Evolutionary conservation across 2,329 filamentous ascomycete species (phyloP).

Genomic region (Pestalotiopsis sp.): DNA sequence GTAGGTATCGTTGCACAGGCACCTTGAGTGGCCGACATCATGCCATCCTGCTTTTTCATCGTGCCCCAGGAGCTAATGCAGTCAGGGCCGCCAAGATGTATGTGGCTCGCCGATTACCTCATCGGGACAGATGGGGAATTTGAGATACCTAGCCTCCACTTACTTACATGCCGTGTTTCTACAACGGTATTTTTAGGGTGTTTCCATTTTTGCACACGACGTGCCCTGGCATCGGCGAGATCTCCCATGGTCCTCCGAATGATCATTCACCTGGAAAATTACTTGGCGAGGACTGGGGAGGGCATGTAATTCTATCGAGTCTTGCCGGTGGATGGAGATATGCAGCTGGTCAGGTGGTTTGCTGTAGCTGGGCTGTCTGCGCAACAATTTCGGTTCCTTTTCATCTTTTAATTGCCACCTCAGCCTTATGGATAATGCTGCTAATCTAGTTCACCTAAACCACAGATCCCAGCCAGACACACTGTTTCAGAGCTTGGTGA

Average conservation of each 20-base stretch:
- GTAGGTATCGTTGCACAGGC: too few relatives aligned
- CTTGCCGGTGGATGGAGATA: not conserved
- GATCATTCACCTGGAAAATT: not conserved
- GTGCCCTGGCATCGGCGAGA: not conserved
- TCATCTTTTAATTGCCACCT: not conserved
- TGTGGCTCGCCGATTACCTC: not conserved
- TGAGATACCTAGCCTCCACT: too few relatives aligned
- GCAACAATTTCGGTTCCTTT: not conserved
- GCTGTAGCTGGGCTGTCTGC: not conserved
- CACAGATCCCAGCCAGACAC: not conserved
- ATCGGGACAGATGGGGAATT: not conserved
- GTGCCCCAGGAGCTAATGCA: too few relatives aligned
- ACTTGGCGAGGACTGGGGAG: not conserved
- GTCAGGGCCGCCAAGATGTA: not conserved
- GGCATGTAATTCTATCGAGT: too few relatives aligned
- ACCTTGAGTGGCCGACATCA: too few relatives aligned
- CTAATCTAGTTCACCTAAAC: not conserved
- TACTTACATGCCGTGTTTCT: not conserved
- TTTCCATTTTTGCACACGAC: not conserved
- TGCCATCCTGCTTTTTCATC: too few relatives aligned
- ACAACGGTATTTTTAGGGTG: not conserved
- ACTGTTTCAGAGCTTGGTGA: not conserved
- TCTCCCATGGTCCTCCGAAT: not conserved
- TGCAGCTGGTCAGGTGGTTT: not conserved
- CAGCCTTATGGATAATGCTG: not conserved